A percentile compares a stretch with the other conserved stretches of the same genome.
phyloP scores from a whole-genome alignment of 768 basidiomycete genomes.

The Tylopilus balloui region DNA sequence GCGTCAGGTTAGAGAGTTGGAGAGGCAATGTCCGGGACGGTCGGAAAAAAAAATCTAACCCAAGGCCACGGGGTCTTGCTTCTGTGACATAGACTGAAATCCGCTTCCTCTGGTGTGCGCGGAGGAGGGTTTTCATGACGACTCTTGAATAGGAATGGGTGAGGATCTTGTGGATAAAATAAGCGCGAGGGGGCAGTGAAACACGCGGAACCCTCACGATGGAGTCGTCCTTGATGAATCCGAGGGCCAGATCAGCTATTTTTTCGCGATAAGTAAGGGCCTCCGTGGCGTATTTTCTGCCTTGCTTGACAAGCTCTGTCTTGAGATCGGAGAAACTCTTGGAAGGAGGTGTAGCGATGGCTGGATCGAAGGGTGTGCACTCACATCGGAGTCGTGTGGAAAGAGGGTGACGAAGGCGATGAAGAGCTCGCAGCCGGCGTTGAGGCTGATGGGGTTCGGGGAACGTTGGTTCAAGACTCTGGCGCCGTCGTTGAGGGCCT shows the following conservation, averaged over 20 bases:
- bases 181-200: constrained; percentile 12
- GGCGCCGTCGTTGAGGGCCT: constrained; percentile 75
- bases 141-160: constrained; percentile 97
- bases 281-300: constrained; percentile 68
- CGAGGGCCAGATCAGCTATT: constrained; percentile 84
- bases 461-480: constrained; percentile 56
- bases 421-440: constrained; percentile 89
- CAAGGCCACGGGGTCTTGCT: constrained; percentile 83
- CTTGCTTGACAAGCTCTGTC: constrained; percentile 76
- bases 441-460: constrained; percentile 76
- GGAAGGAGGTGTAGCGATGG: constrained; percentile 5
- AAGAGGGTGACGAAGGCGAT: constrained; percentile 83
- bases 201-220: constrained; percentile 49
- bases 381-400: constrained; percentile 75
- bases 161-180: constrained; percentile 60
- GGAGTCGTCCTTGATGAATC: constrained; percentile 93
- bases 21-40: constrained; percentile 2
- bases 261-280: constrained; percentile 84
- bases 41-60: constrained; percentile 47
- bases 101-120: constrained; percentile 86
- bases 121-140: constrained; percentile 87
- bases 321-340: constrained; percentile 85
- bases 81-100: constrained; percentile 98
- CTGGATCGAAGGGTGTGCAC: constrained; percentile 27
- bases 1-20: constrained; percentile 1